Evolutionary conservation across 2,329 filamentous ascomycete genomes (phyloP).

Genomic region (Cytospora chrysosperma): DNA sequence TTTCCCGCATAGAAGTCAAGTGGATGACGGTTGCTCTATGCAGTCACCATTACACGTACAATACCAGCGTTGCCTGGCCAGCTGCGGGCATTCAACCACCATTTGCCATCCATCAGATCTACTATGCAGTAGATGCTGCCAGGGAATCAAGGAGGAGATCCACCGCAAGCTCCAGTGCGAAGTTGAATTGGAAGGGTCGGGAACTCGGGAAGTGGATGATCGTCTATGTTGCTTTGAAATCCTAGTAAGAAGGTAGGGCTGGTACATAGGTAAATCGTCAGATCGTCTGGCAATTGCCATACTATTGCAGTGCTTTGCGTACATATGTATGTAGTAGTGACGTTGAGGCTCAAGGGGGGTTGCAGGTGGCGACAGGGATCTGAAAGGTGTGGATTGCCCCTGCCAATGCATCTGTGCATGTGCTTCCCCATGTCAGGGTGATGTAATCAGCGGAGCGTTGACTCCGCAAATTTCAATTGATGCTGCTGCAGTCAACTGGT

Average conservation of each 20-base stretch:
- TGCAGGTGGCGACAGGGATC: neutral
- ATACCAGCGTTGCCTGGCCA: too few species aligned
- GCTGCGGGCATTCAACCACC: too few species aligned
- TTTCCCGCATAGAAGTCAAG: neutral
- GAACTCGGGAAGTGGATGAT: neutral
- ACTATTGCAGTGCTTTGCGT: neutral
- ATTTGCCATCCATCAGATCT: too few species aligned
- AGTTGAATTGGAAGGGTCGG: neutral
- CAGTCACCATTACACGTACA: constrained; percentile 13
- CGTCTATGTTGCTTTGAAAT: neutral
- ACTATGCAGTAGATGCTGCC: too few species aligned
- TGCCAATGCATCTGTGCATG: too few species aligned
- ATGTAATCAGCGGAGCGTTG: neutral
- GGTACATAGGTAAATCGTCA: too few species aligned
- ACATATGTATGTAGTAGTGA: neutral
- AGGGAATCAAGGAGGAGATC: neutral
- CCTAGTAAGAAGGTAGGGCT: too few species aligned
- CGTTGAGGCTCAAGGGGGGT: neutral
- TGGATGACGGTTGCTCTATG: neutral
- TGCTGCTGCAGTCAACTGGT: too few species aligned
- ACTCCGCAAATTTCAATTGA: neutral
- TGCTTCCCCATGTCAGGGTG: neutral
- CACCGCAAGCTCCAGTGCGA: neutral
- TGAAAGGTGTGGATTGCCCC: neutral
- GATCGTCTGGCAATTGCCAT: too few species aligned